Conservation (phyloP, 306 rosid species). For the Dalbergia cochinchinensis region DNA sequence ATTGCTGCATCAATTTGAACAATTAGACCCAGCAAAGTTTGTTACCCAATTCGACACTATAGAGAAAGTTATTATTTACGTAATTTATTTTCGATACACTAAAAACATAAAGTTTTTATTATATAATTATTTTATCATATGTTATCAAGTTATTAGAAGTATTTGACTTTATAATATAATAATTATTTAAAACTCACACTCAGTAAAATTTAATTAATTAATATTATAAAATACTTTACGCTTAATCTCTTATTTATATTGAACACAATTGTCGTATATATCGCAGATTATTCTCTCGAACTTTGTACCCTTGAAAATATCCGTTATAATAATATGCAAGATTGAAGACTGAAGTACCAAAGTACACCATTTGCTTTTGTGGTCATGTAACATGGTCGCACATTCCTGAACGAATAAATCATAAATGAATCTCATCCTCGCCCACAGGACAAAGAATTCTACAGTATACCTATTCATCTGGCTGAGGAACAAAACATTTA, state of each 20-base stretch:
- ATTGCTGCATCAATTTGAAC: not conserved
- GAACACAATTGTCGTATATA: not conserved
- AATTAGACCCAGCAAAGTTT: not conserved
- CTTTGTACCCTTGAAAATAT: not conserved
- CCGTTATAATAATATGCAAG: not conserved
- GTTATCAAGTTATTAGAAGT: no score
- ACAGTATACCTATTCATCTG: constrained; percentile 8
- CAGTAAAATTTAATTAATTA: no score
- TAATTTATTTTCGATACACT: no score
- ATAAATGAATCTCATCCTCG: constrained; percentile 35
- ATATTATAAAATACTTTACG: no score
- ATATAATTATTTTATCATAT: not conserved
- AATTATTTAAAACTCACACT: no score
- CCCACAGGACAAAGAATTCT: constrained; percentile 41
- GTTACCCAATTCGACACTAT: not conserved
- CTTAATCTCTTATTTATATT: no score
- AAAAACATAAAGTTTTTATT: no score
- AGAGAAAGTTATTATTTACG: no score
- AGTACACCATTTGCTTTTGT: not conserved
- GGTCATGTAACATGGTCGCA: not conserved
- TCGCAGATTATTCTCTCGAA: not conserved
- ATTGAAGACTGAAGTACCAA: not conserved
- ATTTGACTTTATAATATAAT: no score
- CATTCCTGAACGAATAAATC: constrained; percentile 16
- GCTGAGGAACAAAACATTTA: not conserved